Evolutionary conservation across 192 early-diverging fungal genomes (phyloP), one percentile per base, ranked within the genome.

Genomic region (Podochytrium sp.): DNA sequence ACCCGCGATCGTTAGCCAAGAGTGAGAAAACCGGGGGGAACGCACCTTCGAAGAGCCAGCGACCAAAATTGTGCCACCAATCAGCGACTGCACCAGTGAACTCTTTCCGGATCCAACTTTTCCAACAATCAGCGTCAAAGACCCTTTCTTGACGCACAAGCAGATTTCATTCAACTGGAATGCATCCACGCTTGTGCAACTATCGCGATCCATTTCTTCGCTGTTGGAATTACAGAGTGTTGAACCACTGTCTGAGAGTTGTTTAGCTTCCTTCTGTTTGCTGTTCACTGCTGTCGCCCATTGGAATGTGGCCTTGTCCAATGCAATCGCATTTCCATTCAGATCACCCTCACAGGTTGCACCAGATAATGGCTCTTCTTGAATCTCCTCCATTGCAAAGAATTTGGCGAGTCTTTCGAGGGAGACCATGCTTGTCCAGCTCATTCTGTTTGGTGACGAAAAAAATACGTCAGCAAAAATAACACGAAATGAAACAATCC

Each of bases 41-140:
- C n/a, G n/a, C n/a, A n/a, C n/a, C n/a, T n/a, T n/a, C 7, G 29
- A 14, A 7, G 12, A 10, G 5, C 93, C 93, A 23, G 52, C 41
- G 2, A 75, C 74, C 68, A 85, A 84, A 55, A 83, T 87, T 75
- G 93, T 88, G 58, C 95, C 94, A 23, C 93, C 90, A n/a, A 95
- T 85, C 66, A 97, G 81, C 16, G 93, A 86, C 61, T 86, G 82
- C 1, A 97, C 78, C 30, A 97, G 80, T 2, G 94, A 91, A 0
- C 90, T 91, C 70, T 97, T 97, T 35, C 94, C 94, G 1, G 86
- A 80, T 2, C 93, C 96, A 7, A 94, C 94, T 0, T 86, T 79
- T 14, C 96, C 96, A 18, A 93, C 89, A 33, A 97, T 79, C 0
- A 89, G 91, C 0, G 92, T 90, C 5, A 98, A 79, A 25, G 86